Evolutionary conservation across 768 basidiomycete species (phyloP).

Genomic region (Gyrodon lividus): DNA sequence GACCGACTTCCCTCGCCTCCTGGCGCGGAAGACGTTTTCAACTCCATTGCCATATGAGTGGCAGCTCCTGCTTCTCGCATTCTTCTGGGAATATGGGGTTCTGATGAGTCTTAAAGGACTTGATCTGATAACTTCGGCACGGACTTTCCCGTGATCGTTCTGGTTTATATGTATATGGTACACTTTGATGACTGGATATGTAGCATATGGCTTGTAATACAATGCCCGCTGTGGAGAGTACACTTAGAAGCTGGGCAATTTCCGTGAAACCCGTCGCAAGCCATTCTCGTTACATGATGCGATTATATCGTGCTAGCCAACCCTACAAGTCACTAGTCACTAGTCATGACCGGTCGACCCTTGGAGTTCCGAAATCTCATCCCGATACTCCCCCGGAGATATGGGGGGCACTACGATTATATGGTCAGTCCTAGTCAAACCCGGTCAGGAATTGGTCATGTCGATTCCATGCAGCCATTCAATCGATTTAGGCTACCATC

Average conservation of each 20-base stretch:
- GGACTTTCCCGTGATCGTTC: background rate
- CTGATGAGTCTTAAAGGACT: background rate
- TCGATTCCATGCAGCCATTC: too few relatives aligned
- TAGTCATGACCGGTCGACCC: too few relatives aligned
- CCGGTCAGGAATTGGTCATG: too few relatives aligned
- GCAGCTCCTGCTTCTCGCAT: conserved; percentile 13
- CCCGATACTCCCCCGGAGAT: too few relatives aligned
- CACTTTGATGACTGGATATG: conserved; percentile 14
- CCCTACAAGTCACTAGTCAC: too few relatives aligned
- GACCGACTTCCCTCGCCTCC: conserved; percentile 11
- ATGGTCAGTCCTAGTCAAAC: too few relatives aligned
- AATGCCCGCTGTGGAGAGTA: background rate
- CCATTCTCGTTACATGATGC: too few relatives aligned
- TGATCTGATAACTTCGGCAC: background rate
- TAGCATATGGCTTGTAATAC: conserved; percentile 30
- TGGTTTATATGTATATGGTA: conserved; percentile 8
- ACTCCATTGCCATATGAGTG: conserved; percentile 31
- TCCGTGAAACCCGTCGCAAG: conserved; percentile 14
- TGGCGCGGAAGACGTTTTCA: conserved; percentile 19
- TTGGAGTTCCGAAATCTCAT: too few relatives aligned
- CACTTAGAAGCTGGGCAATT: conserved; percentile 23
- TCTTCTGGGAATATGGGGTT: conserved; percentile 4
- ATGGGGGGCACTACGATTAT: too few relatives aligned
- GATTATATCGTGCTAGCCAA: too few relatives aligned
- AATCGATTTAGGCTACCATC: background rate